A percentile compares a stretch with the other conserved stretches of the same genome.
These are phyloP conservation scores for Cladosporium sp. DNA, from an alignment of 2,329 filamentous ascomycete genomes.

Conservation along the genomic window DNA sequence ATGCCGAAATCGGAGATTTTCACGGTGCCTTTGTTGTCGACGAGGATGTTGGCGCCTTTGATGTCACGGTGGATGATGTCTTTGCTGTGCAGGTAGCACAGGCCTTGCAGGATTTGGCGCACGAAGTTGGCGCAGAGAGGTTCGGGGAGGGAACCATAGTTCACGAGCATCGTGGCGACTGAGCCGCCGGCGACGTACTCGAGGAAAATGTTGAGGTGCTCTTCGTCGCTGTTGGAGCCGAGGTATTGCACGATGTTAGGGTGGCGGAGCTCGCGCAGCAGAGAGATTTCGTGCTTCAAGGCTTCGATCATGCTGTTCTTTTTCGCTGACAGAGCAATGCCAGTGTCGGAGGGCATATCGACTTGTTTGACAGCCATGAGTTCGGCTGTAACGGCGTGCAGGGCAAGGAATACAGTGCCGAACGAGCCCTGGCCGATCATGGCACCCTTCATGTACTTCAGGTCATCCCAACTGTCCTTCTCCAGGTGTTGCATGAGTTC, in stretches of 20 bases:
- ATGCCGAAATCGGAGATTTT: slow-evolving; percentile 99
- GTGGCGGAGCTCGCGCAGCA: slow-evolving; percentile 90
- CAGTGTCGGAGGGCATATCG: slow-evolving; percentile 77
- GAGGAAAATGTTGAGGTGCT: slow-evolving; percentile 98
- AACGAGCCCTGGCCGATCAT: slow-evolving; percentile 96
- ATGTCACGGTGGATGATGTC: slow-evolving; percentile 99
- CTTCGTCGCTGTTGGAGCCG: slow-evolving; percentile 84
- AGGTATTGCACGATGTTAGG: slow-evolving; percentile 98
- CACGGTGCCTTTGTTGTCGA: slow-evolving; percentile 97
- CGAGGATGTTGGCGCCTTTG: slow-evolving; percentile 97
- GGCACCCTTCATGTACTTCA: slow-evolving; percentile 99
- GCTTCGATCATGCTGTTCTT: slow-evolving; percentile 99
- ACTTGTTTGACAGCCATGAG: slow-evolving; percentile 98
- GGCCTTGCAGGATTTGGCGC: slow-evolving; percentile 85
- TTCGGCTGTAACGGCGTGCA: slow-evolving; percentile 94
- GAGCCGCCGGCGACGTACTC: slow-evolving; percentile 97
- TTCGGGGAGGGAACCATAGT: slow-evolving; percentile 91
- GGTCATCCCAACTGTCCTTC: slow-evolving; percentile 90
- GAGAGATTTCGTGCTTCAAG: slow-evolving; percentile 90
- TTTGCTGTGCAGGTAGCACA: slow-evolving; percentile 87
- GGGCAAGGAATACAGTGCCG: slow-evolving; percentile 87
- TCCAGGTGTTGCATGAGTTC: slow-evolving; percentile 86
- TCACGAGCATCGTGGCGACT: slow-evolving; percentile 97
- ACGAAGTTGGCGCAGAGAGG: slow-evolving; percentile 95
- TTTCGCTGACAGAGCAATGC: slow-evolving; percentile 73